These are phyloP conservation scores for Saturnispora dispora DNA, from an alignment of 805 yeast species.

Conservation along the genomic window DNA sequence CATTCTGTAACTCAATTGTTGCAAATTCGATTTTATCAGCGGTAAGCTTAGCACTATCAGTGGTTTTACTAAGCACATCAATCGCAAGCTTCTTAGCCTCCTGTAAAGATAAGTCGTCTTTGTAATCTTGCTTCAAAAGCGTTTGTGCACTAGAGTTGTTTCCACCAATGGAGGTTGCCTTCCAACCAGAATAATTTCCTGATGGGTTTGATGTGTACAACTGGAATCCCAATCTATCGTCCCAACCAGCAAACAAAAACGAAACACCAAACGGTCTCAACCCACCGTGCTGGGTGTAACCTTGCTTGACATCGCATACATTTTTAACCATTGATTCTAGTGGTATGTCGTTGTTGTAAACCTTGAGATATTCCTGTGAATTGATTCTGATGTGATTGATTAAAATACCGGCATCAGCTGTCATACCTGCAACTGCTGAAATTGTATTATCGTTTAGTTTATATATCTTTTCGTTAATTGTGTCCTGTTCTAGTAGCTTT, in stretches of 20 bases:
- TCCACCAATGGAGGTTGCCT: conserved; percentile 94
- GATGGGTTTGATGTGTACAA: conserved; percentile 93
- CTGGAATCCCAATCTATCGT: conserved; percentile 83
- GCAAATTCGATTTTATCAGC: conserved; percentile 92
- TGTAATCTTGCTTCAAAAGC: conserved; percentile 87
- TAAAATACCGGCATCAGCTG: conserved; percentile 90
- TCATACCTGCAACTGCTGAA: conserved; percentile 97
- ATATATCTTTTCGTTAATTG: conserved; percentile 87
- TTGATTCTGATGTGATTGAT: conserved; percentile 76
- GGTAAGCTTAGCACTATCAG: conserved; percentile 78
- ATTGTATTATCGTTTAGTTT: conserved; percentile 58
- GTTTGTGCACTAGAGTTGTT: conserved; percentile 96
- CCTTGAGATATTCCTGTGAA: conserved; percentile 78
- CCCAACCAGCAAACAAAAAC: conserved; percentile 92
- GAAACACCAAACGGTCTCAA: conserved; percentile 97
- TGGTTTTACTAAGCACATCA: conserved; percentile 87
- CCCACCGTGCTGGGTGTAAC: conserved; percentile 98
- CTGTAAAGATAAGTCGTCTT: conserved; percentile 60
- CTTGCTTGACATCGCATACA: conserved; percentile 90
- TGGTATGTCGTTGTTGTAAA: conserved; percentile 90
- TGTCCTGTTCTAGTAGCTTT: conserved; percentile 87
- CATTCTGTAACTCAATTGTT: conserved; percentile 49
- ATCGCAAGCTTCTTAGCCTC: conserved; percentile 85
- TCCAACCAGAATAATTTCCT: conserved; percentile 98
- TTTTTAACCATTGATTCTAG: conserved; percentile 81